Conservation (phyloP, 768 basidiomycete genomes). For the Suillus bovinus region DNA sequence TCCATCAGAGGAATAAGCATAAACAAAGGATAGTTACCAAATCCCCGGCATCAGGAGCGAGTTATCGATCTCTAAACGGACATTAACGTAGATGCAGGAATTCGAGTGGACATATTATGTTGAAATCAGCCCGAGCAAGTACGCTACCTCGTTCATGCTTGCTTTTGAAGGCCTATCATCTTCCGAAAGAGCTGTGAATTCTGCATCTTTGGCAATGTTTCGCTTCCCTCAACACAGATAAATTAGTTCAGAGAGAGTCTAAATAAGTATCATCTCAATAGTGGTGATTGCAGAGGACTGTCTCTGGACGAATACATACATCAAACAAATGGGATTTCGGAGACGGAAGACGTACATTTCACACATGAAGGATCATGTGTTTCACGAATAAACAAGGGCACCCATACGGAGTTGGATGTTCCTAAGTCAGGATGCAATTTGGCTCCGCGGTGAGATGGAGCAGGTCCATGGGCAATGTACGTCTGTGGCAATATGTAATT, state of each 20-base stretch:
- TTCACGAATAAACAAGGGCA: neutral
- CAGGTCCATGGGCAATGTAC: neutral
- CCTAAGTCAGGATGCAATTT: neutral
- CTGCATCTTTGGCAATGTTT: neutral
- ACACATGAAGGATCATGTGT: neutral
- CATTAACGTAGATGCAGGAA: conserved; percentile 25
- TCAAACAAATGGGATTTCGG: neutral
- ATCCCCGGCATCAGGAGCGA: conserved; percentile 15
- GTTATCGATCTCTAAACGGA: conserved; percentile 14
- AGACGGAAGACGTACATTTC: neutral
- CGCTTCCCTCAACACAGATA: neutral
- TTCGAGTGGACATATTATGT: neutral
- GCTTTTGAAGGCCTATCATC: neutral
- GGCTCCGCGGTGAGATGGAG: neutral
- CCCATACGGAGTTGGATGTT: neutral
- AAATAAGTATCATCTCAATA: neutral
- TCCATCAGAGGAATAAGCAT: conserved; percentile 4
- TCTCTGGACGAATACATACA: too few species aligned
- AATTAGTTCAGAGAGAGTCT: neutral
- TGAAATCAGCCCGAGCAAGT: neutral
- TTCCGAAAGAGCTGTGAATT: neutral
- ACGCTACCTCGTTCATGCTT: neutral
- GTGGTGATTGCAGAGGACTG: neutral
- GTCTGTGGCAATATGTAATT: neutral
- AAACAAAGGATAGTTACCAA: conserved; percentile 18